Conservation (phyloP, 192 early-diverging fungal species). For the Mortierella antarctica region DNA sequence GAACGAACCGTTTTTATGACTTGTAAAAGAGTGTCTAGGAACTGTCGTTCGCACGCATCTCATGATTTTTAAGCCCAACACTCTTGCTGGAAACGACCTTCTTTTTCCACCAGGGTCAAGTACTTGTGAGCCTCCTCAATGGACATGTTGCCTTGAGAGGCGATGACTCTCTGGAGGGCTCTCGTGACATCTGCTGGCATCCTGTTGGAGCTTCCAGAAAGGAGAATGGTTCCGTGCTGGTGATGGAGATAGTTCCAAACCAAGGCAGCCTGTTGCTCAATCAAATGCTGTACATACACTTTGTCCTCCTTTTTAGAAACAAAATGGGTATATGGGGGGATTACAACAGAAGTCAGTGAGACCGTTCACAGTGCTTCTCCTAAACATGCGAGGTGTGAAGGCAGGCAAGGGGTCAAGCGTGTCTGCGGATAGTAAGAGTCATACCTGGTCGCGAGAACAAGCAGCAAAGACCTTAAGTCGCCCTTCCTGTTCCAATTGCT, state of each 20-base stretch:
- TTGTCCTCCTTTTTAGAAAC: constrained; percentile 65
- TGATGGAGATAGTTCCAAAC: constrained; percentile 75
- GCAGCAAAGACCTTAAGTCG: constrained; percentile 76
- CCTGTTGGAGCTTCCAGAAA: constrained; percentile 82
- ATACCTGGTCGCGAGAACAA: constrained; percentile 87
- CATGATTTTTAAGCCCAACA: constrained; percentile 74
- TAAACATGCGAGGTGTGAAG: constrained; percentile 4
- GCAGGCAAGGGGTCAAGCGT: neutral
- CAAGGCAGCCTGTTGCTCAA: constrained; percentile 64
- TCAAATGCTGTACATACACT: constrained; percentile 84
- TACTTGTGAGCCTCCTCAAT: constrained; percentile 68
- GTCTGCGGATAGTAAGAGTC: neutral
- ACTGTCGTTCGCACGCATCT: neutral
- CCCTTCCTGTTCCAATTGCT: constrained; percentile 57
- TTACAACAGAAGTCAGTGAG: neutral
- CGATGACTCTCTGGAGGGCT: constrained; percentile 70
- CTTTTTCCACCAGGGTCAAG: constrained; percentile 71
- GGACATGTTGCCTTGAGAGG: constrained; percentile 61
- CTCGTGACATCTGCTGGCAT: constrained; percentile 80
- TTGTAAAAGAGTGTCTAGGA: too few species aligned
- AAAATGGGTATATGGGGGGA: neutral
- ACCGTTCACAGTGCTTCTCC: neutral
- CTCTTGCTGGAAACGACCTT: constrained; percentile 84
- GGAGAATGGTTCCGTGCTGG: constrained; percentile 67
- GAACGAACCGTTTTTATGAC: too few species aligned